Conservation (phyloP, 176 grass and related monocot genomes). For the Ensete glaucum region DNA sequence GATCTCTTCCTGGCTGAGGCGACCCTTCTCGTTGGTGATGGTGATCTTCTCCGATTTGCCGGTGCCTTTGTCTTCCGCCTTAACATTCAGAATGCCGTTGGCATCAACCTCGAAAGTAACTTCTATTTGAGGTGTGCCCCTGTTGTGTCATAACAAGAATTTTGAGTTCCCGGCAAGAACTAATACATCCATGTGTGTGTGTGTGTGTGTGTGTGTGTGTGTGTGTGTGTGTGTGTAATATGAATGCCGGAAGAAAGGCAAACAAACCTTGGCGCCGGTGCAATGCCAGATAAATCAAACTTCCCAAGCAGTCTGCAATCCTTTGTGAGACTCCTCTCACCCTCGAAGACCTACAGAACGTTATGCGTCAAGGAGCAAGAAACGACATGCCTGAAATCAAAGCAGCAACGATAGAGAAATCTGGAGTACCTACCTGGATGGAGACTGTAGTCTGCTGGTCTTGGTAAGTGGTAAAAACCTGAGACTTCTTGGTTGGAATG, state of each 20-base stretch:
- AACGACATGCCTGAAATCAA: too few relatives aligned
- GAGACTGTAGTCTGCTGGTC: conserved; percentile 55
- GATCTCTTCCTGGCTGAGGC: conserved; percentile 46
- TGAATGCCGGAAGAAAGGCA: neutral
- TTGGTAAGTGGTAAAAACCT: conserved; percentile 58
- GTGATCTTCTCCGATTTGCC: conserved; percentile 52
- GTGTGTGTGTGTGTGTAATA: neutral
- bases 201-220: neutral
- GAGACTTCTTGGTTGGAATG: conserved; percentile 56
- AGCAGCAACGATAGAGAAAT: neutral
- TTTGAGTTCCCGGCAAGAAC: neutral
- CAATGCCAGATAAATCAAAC: conserved; percentile 55
- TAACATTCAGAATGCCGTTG: conserved; percentile 43
- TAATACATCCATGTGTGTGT: neutral
- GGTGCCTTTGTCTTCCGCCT: conserved; percentile 43
- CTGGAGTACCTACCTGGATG: conserved; percentile 39
- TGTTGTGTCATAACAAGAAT: neutral
- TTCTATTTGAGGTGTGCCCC: conserved; percentile 47
- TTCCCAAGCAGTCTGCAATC: conserved; percentile 47
- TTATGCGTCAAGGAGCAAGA: too few relatives aligned
- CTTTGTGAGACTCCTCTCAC: conserved; percentile 60
- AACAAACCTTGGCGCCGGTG: conserved; percentile 45
- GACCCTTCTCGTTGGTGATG: conserved; percentile 48
- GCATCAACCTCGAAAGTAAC: conserved; percentile 47
- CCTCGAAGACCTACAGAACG: conserved; percentile 41